Percentiles rank a stretch among this genome's conserved stretches.
Conservation (phyloP, 345 rosid genomes). For the Hibiscus syriacus region DNA sequence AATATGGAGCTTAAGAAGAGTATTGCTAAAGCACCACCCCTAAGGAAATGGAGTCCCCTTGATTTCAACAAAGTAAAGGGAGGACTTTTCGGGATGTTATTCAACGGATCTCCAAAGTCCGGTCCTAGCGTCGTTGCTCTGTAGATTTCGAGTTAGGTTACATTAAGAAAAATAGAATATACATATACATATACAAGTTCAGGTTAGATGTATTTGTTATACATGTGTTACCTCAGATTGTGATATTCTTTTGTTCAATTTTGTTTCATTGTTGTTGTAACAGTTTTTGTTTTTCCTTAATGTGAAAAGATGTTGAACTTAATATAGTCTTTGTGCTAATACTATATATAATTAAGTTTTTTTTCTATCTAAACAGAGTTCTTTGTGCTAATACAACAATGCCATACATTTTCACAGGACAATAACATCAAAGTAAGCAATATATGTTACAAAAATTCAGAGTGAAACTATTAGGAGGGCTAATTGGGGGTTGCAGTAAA, state of each 20-base stretch:
- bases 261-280: no score
- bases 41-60: slow-evolving; percentile 29
- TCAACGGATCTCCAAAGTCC: slow-evolving; percentile 19
- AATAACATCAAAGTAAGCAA: no score
- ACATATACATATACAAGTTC: neutral
- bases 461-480: slow-evolving; percentile 7
- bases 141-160: slow-evolving; percentile 8
- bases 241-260: no score
- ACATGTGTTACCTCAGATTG: neutral
- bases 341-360: no score
- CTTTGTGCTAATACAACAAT: no score
- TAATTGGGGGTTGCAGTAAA: slow-evolving; percentile 6
- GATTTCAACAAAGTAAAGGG: slow-evolving; percentile 30
- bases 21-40: slow-evolving; percentile 13
- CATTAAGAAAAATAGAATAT: neutral
- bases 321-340: no score
- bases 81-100: slow-evolving; percentile 34
- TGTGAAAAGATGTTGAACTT: no score
- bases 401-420: no score
- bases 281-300: no score
- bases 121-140: slow-evolving; percentile 18
- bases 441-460: no score
- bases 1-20: slow-evolving; percentile 38
- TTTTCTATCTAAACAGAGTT: no score
- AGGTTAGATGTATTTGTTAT: neutral